Evolutionary conservation across 1,284 basidiomycete genomes (phyloP).

Genomic region (Ceratobasidium sp.): DNA sequence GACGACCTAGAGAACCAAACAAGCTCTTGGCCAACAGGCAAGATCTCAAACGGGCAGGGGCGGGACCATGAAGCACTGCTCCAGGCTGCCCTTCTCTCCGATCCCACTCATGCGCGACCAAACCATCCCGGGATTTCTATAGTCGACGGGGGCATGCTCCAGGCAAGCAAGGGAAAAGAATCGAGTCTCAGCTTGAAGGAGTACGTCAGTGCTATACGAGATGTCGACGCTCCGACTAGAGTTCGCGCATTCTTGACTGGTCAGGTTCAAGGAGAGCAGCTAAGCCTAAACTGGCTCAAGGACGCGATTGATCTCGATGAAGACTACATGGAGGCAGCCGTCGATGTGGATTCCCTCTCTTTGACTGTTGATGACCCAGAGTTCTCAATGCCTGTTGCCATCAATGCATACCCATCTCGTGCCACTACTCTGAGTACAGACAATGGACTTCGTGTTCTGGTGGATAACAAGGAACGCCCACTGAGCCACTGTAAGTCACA

Average conservation of each 20-base stretch:
- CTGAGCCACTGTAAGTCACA: too few species aligned
- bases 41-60: not conserved
- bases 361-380: not conserved
- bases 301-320: not conserved
- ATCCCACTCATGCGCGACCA: not conserved
- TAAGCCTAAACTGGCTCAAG: not conserved
- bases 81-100: not conserved
- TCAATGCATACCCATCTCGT: not conserved
- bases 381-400: not conserved
- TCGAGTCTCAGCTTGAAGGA: not conserved
- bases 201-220: not conserved
- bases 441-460: not conserved
- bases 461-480: too few species aligned
- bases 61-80: not conserved
- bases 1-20: not conserved
- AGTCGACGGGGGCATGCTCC: not conserved
- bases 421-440: not conserved
- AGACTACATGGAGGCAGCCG: not conserved
- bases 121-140: not conserved
- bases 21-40: not conserved
- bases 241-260: not conserved
- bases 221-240: not conserved
- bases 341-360: slow-evolving; percentile 14
- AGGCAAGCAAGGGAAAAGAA: not conserved
- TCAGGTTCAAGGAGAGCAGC: not conserved